Evolutionary conservation across 176 grass and related monocot genomes (phyloP).

Genomic region (Musa troglodytarum): DNA sequence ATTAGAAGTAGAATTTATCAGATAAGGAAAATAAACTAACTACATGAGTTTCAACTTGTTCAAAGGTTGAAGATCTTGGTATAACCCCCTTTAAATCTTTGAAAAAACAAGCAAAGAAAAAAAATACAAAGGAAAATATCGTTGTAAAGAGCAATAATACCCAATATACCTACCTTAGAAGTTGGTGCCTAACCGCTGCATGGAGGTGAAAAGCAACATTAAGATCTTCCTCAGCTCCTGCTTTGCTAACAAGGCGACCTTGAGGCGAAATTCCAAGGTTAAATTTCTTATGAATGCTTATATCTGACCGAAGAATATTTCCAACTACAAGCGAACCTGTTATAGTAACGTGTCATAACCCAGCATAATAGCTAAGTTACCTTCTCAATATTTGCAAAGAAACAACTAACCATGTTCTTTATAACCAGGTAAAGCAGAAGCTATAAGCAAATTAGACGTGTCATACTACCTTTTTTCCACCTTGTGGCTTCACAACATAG

Average conservation of each 20-base stretch:
- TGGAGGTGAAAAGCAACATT: conserved; percentile 1
- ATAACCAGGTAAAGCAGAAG: background rate
- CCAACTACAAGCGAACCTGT: conserved; percentile 6
- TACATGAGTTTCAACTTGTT: too few relatives aligned
- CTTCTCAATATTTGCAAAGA: background rate
- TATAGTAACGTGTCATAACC: background rate
- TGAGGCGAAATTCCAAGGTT: background rate
- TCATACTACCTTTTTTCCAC: conserved; percentile 3
- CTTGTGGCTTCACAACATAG: conserved; percentile 16
- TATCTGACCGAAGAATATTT: conserved; percentile 11
- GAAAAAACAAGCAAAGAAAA: background rate
- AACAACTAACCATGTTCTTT: background rate
- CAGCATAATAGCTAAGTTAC: background rate
- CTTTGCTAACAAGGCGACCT: background rate
- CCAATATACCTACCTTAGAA: conserved; percentile 1
- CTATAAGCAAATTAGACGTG: background rate
- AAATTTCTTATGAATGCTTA: conserved; percentile 16
- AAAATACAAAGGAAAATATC: background rate
- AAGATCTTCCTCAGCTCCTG: conserved; percentile 3
- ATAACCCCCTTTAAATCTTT: background rate
- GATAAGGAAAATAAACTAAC: too few relatives aligned
- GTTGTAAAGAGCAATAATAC: background rate
- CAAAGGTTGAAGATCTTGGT: too few relatives aligned
- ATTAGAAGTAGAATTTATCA: too few relatives aligned
- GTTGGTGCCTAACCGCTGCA: background rate